phyloP scores from a whole-genome alignment of 1,139 yeast species.

The Yamadazyma buinensis region DNA sequence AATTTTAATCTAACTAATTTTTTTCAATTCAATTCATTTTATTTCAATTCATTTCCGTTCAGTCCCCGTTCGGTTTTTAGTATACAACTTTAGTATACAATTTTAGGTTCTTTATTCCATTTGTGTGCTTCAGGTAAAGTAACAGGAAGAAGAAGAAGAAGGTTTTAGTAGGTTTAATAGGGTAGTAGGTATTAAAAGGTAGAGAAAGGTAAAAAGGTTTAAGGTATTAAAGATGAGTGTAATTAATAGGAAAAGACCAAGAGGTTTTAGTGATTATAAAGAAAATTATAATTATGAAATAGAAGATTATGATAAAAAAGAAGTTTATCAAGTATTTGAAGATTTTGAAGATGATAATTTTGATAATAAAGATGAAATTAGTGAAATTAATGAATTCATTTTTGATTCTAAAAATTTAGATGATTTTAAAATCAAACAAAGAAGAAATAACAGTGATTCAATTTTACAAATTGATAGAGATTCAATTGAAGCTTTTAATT shows the following conservation, averaged over 20 bases:
- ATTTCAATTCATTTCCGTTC: too few species aligned
- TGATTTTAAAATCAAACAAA: slow-evolving; percentile 17
- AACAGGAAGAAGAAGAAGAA: too few species aligned
- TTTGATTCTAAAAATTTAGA: slow-evolving; percentile 31
- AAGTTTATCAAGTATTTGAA: slow-evolving; percentile 5
- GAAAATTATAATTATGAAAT: slow-evolving; percentile 3
- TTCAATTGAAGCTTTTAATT: slow-evolving; percentile 42
- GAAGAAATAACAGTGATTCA: slow-evolving; percentile 38
- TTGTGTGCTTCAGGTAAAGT: too few species aligned
- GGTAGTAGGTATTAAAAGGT: too few species aligned
- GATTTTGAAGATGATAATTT: slow-evolving; percentile 11
- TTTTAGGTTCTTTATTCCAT: too few species aligned
- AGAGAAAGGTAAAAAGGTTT: too few species aligned
- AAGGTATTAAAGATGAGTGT: slow-evolving; percentile 1
- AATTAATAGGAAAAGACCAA: slow-evolving; percentile 42
- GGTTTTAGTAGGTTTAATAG: too few species aligned
- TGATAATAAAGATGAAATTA: slow-evolving; percentile 13
- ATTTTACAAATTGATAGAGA: slow-evolving; percentile 35
- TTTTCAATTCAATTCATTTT: too few species aligned
- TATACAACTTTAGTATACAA: too few species aligned
- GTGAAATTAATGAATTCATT: slow-evolving; percentile 32
- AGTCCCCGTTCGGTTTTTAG: too few species aligned
- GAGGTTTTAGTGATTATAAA: slow-evolving; percentile 38
- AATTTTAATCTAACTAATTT: too few species aligned
- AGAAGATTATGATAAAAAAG: slow-evolving; percentile 1